Evolutionary conservation across 371 early-diverging fungal species (phyloP), one percentile per base, ranked within the genome.

Genomic region (Fennellomyces sp.): DNA sequence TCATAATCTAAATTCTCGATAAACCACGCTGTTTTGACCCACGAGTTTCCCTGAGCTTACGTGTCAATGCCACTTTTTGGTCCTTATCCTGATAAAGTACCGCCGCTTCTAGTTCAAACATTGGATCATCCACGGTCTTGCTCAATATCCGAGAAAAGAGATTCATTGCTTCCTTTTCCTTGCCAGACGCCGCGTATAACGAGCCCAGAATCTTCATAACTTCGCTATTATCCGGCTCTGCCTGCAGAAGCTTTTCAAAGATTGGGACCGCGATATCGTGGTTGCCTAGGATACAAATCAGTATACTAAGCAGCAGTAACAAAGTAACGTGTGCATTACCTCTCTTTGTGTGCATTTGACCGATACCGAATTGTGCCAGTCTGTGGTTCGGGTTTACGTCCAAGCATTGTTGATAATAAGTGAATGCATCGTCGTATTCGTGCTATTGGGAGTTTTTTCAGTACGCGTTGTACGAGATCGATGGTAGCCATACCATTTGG

Each of bases 311-410:
- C n/a, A n/a, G n/a, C n/a, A n/a, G n/a, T n/a, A n/a, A 39, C 15
- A 39, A 17, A 6, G 5, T 39, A 15, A 10, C 17, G n/a, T 10
- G 31, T 35, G 17, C 25, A 27, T 53, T 60, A 70, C 75, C 74
- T 60, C 75, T 70, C 33, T 82, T 73, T 26, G 88, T 53, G 52
- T 74, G 73, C 80, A 89, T 86, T 71, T 94, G 90, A 0, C 91
- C 95, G 39, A 93, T 69, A 6, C 91, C 91, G 64, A 84, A 93
- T 59, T 88, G 90, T n/a, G 89, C 87, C 52, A 87, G 52, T 0
- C 80, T 42, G 51, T 95, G 89, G 13, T 82, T 69, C 0, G 88
- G 84, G 71, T 93, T 87, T 52, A 87, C 72, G 17, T 80, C 74
- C n/a, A 84, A 71, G 12, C 93, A 86, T 65, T 89, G 82, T 45